Base-by-base conservation (phyloP, 129 eudicot species). In the Helichrysum umbraculigerum region DNA sequence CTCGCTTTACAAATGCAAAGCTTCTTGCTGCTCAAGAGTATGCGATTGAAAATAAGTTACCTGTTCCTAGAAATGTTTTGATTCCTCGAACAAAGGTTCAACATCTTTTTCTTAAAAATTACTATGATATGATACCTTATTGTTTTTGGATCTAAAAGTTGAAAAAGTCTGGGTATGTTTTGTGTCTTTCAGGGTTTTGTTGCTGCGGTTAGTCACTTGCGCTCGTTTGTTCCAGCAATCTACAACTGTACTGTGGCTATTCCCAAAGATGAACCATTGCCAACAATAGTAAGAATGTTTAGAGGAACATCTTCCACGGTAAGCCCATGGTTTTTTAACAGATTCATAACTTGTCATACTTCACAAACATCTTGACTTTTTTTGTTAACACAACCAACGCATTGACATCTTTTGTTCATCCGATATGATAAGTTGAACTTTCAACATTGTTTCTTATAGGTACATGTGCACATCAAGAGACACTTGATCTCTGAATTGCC, bases 1-100 rank as follows among this genome's bases (percentile, higher is more conserved):
- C 97, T 68, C 97, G 94, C 25, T 88, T 91, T 74, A 91, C 94
- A 11, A 88, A 85, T 50, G 83, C 85, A 66, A 91, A 91, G 84
- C 90, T 88, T 63, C 33, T 62, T 73, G 94, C 89, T 37, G 91
- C 97, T 59, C 94, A 91, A 77, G 81, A 81, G 35, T 91, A 78
- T 77, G 97, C 92, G 47, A 69, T 75, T 72, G 78, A 87, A 76
- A 78, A 73, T 32, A 88, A 88, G 79, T 81, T 86, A 74, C 91
- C 93, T 19, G 44, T 86, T 73, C 97, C 97, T 29, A 83, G 81
- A 56, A 81, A 91, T 71, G 89, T 91, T 80, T 72, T 91, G 76
- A 79, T 87, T 81, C 94, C 97, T 70, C 85, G 88, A 66, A 85
- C 91, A 60, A 88, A 91, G 97, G 97, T 91, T 47, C 62, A 3